Evolutionary conservation across 2,329 filamentous ascomycete species (phyloP).

Genomic region (Penicillium rolfsii): DNA sequence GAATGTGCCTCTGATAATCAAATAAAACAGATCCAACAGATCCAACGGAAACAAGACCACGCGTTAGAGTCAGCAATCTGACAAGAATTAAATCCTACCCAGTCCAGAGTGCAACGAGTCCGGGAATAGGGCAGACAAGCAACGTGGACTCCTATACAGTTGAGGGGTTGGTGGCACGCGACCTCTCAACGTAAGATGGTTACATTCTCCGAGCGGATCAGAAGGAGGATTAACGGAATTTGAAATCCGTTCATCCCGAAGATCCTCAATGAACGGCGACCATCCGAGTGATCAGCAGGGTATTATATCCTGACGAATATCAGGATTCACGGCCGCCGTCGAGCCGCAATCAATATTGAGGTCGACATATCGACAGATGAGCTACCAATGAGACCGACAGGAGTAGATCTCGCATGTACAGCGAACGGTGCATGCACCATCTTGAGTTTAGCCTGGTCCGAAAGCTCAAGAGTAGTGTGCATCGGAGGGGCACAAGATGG

Average conservation of each 20-base stretch:
- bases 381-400: conserved; percentile 16
- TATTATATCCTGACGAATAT: conserved; percentile 10
- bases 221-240: conserved; percentile 13
- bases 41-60: conserved; percentile 9
- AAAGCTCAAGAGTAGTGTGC: conserved; percentile 10
- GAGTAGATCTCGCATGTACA: conserved; percentile 21
- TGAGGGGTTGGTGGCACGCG: conserved; percentile 22
- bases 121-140: conserved; percentile 14
- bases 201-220: conserved; percentile 18
- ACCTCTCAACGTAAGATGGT: conserved; percentile 20
- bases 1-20: conserved; percentile 1
- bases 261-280: not conserved
- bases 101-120: conserved; percentile 26
- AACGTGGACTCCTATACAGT: conserved; percentile 24
- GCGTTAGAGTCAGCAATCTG: conserved; percentile 15
- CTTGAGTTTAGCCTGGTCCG: conserved; percentile 16
- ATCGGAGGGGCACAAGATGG: conserved; percentile 10
- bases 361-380: conserved; percentile 18
- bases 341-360: conserved; percentile 13
- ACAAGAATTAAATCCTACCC: conserved; percentile 21
- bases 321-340: conserved; percentile 14
- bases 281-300: conserved; percentile 24
- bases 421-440: conserved; percentile 19
- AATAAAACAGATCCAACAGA: conserved; percentile 14
- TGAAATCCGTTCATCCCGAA: conserved; percentile 2